Evolutionary conservation across 2,329 filamentous ascomycete species (phyloP).

Genomic region (Xylariaceae sp.): DNA sequence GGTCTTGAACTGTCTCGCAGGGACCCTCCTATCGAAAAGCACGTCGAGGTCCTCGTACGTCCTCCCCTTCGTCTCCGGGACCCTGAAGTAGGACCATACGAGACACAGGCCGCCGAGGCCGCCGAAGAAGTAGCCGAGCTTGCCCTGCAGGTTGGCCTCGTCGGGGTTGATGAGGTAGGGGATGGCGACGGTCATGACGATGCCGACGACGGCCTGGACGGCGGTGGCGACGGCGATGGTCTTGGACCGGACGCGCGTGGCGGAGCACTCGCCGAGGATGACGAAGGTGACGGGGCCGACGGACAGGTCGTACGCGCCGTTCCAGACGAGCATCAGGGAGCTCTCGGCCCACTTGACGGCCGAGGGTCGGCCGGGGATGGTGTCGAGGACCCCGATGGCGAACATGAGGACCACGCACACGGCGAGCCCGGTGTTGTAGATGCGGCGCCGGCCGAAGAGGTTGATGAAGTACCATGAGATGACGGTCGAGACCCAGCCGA

Average conservation of each 20-base stretch:
- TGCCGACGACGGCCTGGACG: conserved; percentile 36
- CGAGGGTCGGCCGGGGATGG: conserved; percentile 36
- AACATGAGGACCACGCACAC: conserved; percentile 41
- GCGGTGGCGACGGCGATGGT: conserved; percentile 41
- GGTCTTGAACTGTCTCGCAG: conserved; percentile 29
- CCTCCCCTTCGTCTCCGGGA: conserved; percentile 30
- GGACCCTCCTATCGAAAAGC: conserved; percentile 28
- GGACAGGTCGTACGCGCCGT: conserved; percentile 47
- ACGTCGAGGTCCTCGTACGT: conserved; percentile 31
- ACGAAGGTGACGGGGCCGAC: conserved; percentile 47
- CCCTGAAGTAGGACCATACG: conserved; percentile 33
- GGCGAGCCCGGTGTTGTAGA: conserved; percentile 44
- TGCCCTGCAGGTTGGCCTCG: conserved; percentile 39
- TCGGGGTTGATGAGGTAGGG: conserved; percentile 41
- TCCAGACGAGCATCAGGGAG: conserved; percentile 45
- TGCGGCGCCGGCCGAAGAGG: conserved; percentile 45
- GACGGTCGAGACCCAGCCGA: conserved; percentile 49
- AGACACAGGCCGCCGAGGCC: conserved; percentile 33
- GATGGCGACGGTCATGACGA: conserved; percentile 39
- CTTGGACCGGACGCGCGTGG: conserved; percentile 40
- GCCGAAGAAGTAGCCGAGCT: conserved; percentile 38
- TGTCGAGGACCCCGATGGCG: conserved; percentile 42
- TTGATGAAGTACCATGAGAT: conserved; percentile 47
- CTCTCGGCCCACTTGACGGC: conserved; percentile 44
- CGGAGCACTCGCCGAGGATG: conserved; percentile 48